A percentile compares a stretch with the other conserved stretches of the same genome.
phyloP scores from a whole-genome alignment of 192 early-diverging fungal genomes.

The Mortierella hygrophila region DNA sequence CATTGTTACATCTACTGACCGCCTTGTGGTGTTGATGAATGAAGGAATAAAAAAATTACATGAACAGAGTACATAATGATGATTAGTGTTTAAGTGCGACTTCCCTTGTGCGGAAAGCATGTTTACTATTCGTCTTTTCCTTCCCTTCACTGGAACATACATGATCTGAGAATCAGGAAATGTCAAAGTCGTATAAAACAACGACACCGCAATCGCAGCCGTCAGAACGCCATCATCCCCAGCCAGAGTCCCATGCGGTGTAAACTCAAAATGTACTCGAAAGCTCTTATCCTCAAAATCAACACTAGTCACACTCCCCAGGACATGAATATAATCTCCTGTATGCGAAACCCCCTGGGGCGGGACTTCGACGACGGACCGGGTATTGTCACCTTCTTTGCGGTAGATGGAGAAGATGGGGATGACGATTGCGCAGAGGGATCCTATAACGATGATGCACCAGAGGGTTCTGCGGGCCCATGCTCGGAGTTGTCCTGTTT shows the following conservation, averaged over 20 bases:
- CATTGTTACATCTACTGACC: conserved; percentile 53
- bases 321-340: conserved; percentile 54
- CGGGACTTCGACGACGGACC: conserved; percentile 35
- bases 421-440: conserved; percentile 43
- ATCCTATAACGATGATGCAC: conserved; percentile 36
- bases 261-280: conserved; percentile 58
- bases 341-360: conserved; percentile 45
- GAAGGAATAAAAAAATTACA: background rate
- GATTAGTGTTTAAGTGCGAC: background rate
- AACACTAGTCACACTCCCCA: conserved; percentile 56
- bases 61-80: background rate
- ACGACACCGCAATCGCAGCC: conserved; percentile 16
- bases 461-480: conserved; percentile 39
- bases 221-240: conserved; percentile 55
- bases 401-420: conserved; percentile 46
- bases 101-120: no score
- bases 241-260: conserved; percentile 58
- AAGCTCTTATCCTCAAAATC: conserved; percentile 62
- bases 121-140: no score
- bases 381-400: conserved; percentile 34
- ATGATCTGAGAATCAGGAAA: conserved; percentile 53
- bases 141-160: background rate
- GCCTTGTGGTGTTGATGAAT: conserved; percentile 13
- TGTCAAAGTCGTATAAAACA: conserved; percentile 49
- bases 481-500: conserved; percentile 28